A percentile compares a stretch with the other conserved stretches of the same genome.
Evolutionary conservation across 2,329 filamentous ascomycete species (phyloP).

Genomic region (Plenodomus tracheiphilus): DNA sequence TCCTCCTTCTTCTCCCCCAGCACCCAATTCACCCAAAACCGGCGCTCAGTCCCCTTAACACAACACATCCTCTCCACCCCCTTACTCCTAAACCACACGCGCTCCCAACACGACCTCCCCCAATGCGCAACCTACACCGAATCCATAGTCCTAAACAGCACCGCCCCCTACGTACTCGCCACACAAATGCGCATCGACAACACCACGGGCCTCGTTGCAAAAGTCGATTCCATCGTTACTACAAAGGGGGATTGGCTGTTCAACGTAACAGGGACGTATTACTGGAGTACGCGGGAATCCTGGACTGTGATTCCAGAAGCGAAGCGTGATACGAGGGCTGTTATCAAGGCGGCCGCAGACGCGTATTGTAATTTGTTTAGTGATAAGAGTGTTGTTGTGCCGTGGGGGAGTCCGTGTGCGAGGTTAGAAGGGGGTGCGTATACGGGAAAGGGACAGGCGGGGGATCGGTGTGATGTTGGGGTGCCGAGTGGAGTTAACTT

Average conservation of each 20-base stretch:
- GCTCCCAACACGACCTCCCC: conserved; percentile 28
- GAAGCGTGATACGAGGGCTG: conserved; percentile 22
- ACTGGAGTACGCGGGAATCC: conserved; percentile 30
- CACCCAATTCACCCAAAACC: conserved; percentile 31
- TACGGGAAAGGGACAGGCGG: conserved; percentile 29
- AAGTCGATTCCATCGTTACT: conserved; percentile 32
- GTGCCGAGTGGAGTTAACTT: conserved; percentile 33
- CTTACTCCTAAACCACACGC: conserved; percentile 28
- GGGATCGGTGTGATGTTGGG: conserved; percentile 32
- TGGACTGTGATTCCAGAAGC: conserved; percentile 23
- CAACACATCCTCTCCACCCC: conserved; percentile 26
- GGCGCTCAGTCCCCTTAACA: conserved; percentile 22
- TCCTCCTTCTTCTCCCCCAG: conserved; percentile 19
- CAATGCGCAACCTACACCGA: conserved; percentile 36
- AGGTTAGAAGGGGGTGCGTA: conserved; percentile 33
- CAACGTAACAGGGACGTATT: conserved; percentile 33
- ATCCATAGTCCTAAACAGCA: conserved; percentile 28
- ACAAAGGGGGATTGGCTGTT: conserved; percentile 37
- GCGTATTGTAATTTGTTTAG: conserved; percentile 35
- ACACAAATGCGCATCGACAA: conserved; percentile 31
- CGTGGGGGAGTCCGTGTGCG: conserved; percentile 34
- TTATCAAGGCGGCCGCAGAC: conserved; percentile 32
- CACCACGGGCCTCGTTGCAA: conserved; percentile 18
- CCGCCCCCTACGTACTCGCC: conserved; percentile 34
- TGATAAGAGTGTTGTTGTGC: conserved; percentile 29